Conservation (phyloP, 306 rosid genomes). For the Glycyrrhiza uralensis region DNA sequence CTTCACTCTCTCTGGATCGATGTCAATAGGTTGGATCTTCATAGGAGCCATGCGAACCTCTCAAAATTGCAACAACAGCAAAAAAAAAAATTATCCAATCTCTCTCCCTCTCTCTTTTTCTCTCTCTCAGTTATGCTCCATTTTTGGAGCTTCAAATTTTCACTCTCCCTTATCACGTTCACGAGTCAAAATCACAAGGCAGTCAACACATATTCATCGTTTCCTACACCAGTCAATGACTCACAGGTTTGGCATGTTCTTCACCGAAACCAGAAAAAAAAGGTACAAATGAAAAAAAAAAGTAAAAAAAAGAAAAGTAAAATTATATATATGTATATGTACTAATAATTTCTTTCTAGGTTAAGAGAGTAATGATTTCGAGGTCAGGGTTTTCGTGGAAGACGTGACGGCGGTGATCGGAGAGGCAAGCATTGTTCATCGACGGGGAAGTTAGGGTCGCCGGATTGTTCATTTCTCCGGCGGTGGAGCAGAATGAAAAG, state of each 20-base stretch:
- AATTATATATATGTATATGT: not conserved
- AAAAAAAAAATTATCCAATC: not conserved
- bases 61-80: not conserved
- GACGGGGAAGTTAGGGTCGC: constrained; percentile 20
- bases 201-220: constrained; percentile 23
- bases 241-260: constrained; percentile 20
- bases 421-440: constrained; percentile 47
- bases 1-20: constrained; percentile 48
- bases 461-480: constrained; percentile 76
- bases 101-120: not conserved
- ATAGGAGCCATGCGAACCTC: constrained; percentile 65
- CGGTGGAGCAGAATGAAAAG: not conserved
- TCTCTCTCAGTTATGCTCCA: constrained; percentile 1
- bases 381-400: constrained; percentile 59
- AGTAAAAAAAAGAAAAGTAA: not conserved
- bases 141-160: constrained; percentile 15
- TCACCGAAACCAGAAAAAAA: not conserved
- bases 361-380: constrained; percentile 26
- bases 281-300: not conserved
- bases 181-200: not conserved
- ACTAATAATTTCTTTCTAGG: constrained; percentile 16
- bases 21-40: constrained; percentile 92
- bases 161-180: not conserved
- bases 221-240: constrained; percentile 20
- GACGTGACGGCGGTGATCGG: constrained; percentile 77